Conservation (phyloP, 2,329 filamentous ascomycete species). For the Coleophoma crateriformis region DNA sequence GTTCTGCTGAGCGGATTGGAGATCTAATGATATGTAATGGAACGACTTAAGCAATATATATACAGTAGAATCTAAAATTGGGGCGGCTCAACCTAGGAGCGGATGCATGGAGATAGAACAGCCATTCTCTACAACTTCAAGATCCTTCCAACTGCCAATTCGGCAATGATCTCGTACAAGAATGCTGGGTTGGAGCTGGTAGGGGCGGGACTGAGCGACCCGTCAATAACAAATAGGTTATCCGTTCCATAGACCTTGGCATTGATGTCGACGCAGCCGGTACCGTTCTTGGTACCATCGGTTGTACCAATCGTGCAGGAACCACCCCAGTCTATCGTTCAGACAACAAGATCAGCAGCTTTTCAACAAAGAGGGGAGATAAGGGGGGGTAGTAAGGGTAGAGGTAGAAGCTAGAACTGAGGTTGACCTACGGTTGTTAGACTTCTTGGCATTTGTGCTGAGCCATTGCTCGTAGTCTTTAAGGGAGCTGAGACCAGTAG, state of each 20-base stretch:
- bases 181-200: constrained; percentile 61
- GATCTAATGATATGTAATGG: too few relatives aligned
- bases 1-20: too few relatives aligned
- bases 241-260: constrained; percentile 59
- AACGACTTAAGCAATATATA: too few relatives aligned
- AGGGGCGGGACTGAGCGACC: constrained; percentile 60
- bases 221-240: constrained; percentile 61
- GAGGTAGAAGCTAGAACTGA: too few relatives aligned
- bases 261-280: constrained; percentile 43
- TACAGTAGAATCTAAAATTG: neutral
- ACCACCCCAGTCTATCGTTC: constrained; percentile 1
- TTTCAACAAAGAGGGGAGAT: too few relatives aligned
- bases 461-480: neutral
- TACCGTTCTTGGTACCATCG: neutral
- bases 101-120: neutral
- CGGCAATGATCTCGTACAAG: constrained; percentile 55
- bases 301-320: neutral
- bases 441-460: neutral
- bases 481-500: neutral
- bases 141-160: constrained; percentile 41
- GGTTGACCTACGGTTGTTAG: neutral
- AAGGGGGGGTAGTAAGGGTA: constrained; percentile 10
- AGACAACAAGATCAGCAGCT: constrained; percentile 20
- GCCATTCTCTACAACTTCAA: neutral
- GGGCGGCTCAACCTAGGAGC: neutral